Base-by-base conservation (phyloP, 495 filamentous ascomycete genomes). In the Ascobolus immersus region DNA sequence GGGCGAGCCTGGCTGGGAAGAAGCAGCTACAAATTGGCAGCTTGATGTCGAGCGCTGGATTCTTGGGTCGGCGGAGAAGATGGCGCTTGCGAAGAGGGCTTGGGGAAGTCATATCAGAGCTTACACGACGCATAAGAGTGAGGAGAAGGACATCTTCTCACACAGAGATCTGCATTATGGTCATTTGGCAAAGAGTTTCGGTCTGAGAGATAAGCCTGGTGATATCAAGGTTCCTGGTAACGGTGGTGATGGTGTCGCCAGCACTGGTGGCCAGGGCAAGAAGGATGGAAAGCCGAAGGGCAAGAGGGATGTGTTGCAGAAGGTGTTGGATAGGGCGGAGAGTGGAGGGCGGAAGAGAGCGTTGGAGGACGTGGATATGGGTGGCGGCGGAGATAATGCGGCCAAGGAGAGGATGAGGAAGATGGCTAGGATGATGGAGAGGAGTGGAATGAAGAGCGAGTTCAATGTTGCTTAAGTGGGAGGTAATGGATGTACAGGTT, bases 111-210 rank as follows among this genome's bases (percentile, higher is more conserved):
- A 94, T 47, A 70, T 94, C 32, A 62, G 89, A 11, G 86, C 89
- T 0, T 96, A 96, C 46, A 77, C 89, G 2, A 96, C 86, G 1
- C 86, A 94, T 52, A 71, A 89, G 6, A 63, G 71, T 7, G 64
- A 68, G 34, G 86, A 96, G 55, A 64, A 84, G 21, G 53, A 50
- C 19, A 77, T 74, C 43, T 96, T 94, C 53, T 71, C 91, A 50
- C 79, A 91, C 45, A 80, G 77, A 36, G 64, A 67, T 35, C 56
- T 96, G 33, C 86, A 96, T 52, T 55, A 92, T 4, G 89, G 86
- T 1, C 86, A 96, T 60, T 57, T 89, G 40, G 86, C 86, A 0
- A 96, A 96, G 59, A 71, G 69, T 24, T 96, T 90, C 49, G 86
- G 66, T 2, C 52, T 96, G 43, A 65, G 86, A 34, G 86, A 94